Base-by-base conservation (phyloP, 345 rosid species). In the Rhodamnia argentea region DNA sequence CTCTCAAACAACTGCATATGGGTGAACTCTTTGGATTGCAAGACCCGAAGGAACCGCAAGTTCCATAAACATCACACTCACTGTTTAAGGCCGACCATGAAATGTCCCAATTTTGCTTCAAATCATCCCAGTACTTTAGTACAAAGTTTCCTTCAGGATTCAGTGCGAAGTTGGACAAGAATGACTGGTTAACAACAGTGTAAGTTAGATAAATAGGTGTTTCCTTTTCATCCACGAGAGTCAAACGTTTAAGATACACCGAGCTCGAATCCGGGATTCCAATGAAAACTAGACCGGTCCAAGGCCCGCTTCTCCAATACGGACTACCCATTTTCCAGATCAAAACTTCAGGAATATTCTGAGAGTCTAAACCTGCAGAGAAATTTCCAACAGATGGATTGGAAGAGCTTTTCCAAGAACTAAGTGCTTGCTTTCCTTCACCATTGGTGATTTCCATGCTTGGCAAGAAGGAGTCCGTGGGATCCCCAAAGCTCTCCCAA, bases 401-500 rank as follows among this genome's bases (percentile, higher is more conserved):
- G 27, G 42, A 15, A 57, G 44, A 47, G 82, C 47, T 22, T 40
- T 78, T 42, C 83, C n/a, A 78, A 78, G 47, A 78, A 26, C 29
- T n/a, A 26, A 58, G 64, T 5, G 14, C 60, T 56, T 56, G n/a
- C n/a, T 56, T 23, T 56, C 60, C 60, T 56, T 56, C n/a, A 24
- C 29, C 64, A 12, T 26, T 26, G 29, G 29, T 58, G 29, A 94
- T 78, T 56, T 0, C 88, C 96, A 91, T 92, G 37, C 51, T 56
- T 13, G 87, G 87, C 84, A 89, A n/a, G 74, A 88, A 84, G 20
- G 88, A 42, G 81, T 92, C 83, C 3, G 85, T 85, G 44, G 92
- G 92, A 16, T 92, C 78, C 76, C 89, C 85, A 47, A 94, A 94
- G 83, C 96, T 95, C 87, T 95, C 91, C 98, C 96, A 93, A 2